Evolutionary conservation across 495 filamentous ascomycete genomes (phyloP), one percentile per base, ranked within the genome.

Genomic region (Aeminium ludgeri): DNA sequence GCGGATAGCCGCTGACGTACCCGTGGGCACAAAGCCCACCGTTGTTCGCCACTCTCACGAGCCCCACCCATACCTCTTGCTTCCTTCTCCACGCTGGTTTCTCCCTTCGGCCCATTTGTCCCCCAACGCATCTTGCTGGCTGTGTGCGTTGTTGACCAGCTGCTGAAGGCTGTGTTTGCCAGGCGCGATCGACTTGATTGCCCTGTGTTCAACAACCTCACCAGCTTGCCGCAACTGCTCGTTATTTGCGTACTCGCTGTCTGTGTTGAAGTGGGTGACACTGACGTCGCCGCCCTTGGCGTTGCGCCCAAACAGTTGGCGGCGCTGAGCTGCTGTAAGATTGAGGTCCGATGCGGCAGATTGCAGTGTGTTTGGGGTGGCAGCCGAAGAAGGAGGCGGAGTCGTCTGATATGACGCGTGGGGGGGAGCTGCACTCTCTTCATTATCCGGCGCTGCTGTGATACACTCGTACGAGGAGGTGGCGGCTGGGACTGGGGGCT

Each of bases 151-250:
- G 60, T 72, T 83, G 50, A 95, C 80, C 57, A 95, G 64, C 62
- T 92, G 84, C 51, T 80, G 76, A 55, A 95, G 65, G 36, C 72
- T 83, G 57, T 91, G 83, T 61, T 93, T 92, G 36, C 83, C 86
- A 1, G 83, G 75, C n/a, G 78, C 76, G 54, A 95, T 82, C 4
- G 80, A 63, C 43, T 81, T 74, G 17, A 95, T 78, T 2, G 85
- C 81, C 46, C 86, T 85, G 53, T 87, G 82, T 42, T 73, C 73
- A 16, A 68, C 65, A 0, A 35, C 41, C 38, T 78, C 74, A 40
- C 76, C 80, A 10, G 70, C 57, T 11, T 76, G 72, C 2, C 85
- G 74, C 25, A 89, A 59, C 36, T 62, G 63, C 58, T 87, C 77
- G 58, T 95, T 95, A 41, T 76, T 69, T 12, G 66, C 72, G 61